Evolutionary conservation across 148 eudicot genomes (phyloP).

Genomic region (Rhododendron kiyosumense): DNA sequence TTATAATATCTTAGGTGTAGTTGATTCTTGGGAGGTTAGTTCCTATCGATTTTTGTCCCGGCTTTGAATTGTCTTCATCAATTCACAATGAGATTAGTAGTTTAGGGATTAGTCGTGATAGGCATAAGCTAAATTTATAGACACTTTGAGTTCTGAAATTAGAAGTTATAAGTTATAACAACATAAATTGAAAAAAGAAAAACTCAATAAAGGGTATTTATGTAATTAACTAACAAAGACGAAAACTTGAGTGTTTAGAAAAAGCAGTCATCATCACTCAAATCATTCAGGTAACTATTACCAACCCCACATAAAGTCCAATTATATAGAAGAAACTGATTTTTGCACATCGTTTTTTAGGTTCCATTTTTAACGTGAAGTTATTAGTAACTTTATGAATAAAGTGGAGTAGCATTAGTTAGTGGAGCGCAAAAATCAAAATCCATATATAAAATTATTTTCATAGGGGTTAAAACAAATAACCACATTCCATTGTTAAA

Average conservation of each 20-base stretch:
- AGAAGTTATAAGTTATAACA: not conserved
- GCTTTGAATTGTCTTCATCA: not conserved
- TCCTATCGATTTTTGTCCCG: not conserved
- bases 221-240: not conserved
- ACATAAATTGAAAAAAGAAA: too few relatives aligned
- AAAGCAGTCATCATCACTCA: not conserved
- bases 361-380: too few relatives aligned
- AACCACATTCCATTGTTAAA: not conserved
- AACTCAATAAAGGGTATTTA: not conserved
- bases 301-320: not conserved
- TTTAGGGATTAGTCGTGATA: not conserved
- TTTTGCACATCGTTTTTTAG: too few relatives aligned
- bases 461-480: not conserved
- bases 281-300: not conserved
- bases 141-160: not conserved
- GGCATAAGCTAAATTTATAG: too few relatives aligned
- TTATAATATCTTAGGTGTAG: not conserved
- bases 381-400: too few relatives aligned
- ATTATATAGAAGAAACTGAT: not conserved
- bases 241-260: not conserved
- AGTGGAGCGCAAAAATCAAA: too few relatives aligned
- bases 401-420: too few relatives aligned
- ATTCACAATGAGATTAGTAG: not conserved
- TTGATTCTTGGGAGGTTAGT: not conserved
- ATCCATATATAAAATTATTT: not conserved